Percentiles rank a stretch among this genome's conserved stretches.
Conservation (phyloP, 139 green algal genomes). For the Picochlorum sp. region DNA sequence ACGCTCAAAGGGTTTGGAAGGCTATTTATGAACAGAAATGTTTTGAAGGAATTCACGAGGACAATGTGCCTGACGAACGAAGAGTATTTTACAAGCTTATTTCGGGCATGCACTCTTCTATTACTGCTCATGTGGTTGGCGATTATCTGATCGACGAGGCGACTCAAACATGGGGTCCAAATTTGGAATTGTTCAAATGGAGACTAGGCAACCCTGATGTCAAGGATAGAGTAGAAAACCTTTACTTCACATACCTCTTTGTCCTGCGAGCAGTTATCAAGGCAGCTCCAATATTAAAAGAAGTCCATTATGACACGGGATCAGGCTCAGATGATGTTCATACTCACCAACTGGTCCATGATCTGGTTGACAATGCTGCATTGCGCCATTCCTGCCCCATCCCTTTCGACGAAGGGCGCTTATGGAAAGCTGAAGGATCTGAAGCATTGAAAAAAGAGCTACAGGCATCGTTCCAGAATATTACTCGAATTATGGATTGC, state of each 20-base stretch:
- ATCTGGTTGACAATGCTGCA: slow-evolving; percentile 41
- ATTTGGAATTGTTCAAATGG: slow-evolving; percentile 58
- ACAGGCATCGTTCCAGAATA: slow-evolving; percentile 78
- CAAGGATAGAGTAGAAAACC: slow-evolving; percentile 61
- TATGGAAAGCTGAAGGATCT: slow-evolving; percentile 72
- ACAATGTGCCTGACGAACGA: slow-evolving; percentile 44
- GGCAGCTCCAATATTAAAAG: slow-evolving; percentile 49
- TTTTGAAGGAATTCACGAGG: slow-evolving; percentile 33
- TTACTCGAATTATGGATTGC: slow-evolving; percentile 95
- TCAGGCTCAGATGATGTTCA: slow-evolving; percentile 44
- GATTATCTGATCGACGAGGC: slow-evolving; percentile 59
- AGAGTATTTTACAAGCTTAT: slow-evolving; percentile 75
- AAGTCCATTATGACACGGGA: slow-evolving; percentile 53
- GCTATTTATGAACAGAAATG: slow-evolving; percentile 87
- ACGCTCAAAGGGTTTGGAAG: slow-evolving; percentile 80
- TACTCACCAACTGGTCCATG: slow-evolving; percentile 42
- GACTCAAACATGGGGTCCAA: slow-evolving; percentile 50
- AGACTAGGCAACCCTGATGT: slow-evolving; percentile 44
- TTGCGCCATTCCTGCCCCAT: slow-evolving; percentile 65
- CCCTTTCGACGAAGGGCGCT: slow-evolving; percentile 82
- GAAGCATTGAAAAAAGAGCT: slow-evolving; percentile 55
- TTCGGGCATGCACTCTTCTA: slow-evolving; percentile 86
- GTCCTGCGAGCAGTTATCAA: slow-evolving; percentile 76
- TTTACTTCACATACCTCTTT: slow-evolving; percentile 95
- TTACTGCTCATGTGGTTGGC: slow-evolving; percentile 71